Conservation (phyloP, 148 eudicot species). For the Camellia lanceoleosa region DNA sequence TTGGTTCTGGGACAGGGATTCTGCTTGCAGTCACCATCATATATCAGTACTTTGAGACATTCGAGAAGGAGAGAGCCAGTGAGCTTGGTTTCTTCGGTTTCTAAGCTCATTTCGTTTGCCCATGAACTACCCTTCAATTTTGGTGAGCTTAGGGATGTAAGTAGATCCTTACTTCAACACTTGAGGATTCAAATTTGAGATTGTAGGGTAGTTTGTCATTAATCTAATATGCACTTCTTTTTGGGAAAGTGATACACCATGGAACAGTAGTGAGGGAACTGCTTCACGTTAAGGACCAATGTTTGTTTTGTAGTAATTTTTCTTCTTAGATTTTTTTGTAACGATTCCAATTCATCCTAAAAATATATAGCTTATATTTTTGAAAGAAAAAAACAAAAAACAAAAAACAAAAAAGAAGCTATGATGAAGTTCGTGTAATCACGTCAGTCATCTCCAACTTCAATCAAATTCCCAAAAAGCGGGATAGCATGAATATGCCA, state of each 20-base stretch:
- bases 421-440: too few species aligned
- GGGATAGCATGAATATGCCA: too few species aligned
- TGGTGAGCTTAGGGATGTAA: background rate
- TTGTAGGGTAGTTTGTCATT: background rate
- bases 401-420: too few species aligned
- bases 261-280: background rate
- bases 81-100: slow-evolving; percentile 88
- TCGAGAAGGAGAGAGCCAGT: slow-evolving; percentile 85
- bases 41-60: slow-evolving; percentile 83
- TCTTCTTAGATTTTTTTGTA: background rate
- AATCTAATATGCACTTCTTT: background rate
- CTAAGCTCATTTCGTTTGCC: slow-evolving; percentile 14
- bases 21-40: slow-evolving; percentile 82
- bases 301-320: background rate
- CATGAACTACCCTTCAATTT: background rate
- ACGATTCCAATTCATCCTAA: too few species aligned
- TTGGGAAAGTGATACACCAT: background rate
- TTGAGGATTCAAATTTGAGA: background rate
- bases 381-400: too few species aligned
- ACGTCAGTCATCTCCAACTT: too few species aligned
- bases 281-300: background rate
- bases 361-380: too few species aligned
- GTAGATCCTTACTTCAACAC: background rate
- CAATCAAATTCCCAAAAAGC: too few species aligned
- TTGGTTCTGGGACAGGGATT: slow-evolving; percentile 88